phyloP scores from a whole-genome alignment of 805 yeast species.

The Saccharomycopsis amapae region DNA sequence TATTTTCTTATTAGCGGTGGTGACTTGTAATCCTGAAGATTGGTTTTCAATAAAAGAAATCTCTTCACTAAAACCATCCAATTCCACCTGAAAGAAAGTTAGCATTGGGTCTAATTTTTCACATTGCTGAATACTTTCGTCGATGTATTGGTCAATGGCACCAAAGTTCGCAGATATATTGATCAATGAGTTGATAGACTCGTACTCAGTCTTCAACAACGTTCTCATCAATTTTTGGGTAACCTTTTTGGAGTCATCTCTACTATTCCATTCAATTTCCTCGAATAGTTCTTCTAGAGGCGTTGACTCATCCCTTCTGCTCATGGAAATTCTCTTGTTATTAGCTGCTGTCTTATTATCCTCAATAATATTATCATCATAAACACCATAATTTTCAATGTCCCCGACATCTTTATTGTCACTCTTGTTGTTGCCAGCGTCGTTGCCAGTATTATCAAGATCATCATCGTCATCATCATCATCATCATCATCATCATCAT shows the following conservation, averaged over 20 bases:
- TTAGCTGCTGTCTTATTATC: neutral
- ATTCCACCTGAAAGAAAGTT: constrained; percentile 51
- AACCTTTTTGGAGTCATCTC: constrained; percentile 55
- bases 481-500: constrained; percentile 25
- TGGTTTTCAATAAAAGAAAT: constrained; percentile 65
- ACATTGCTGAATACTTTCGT: constrained; percentile 44
- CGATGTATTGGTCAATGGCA: constrained; percentile 36
- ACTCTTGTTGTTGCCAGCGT: neutral
- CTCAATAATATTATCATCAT: constrained; percentile 16
- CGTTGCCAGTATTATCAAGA: constrained; percentile 2
- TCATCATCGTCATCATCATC: constrained; percentile 25
- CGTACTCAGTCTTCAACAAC: constrained; percentile 53
- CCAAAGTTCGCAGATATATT: constrained; percentile 41
- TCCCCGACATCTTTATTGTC: neutral
- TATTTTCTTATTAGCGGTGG: constrained; percentile 71
- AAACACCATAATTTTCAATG: constrained; percentile 9
- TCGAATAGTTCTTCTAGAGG: constrained; percentile 61
- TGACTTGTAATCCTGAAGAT: constrained; percentile 77
- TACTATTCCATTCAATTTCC: constrained; percentile 68
- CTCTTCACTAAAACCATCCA: constrained; percentile 58
- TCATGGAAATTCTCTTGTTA: constrained; percentile 1
- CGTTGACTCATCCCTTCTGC: constrained; percentile 21
- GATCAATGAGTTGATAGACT: constrained; percentile 50
- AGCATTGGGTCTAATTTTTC: constrained; percentile 47
- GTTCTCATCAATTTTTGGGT: constrained; percentile 52